phyloP scores from a whole-genome alignment of 176 grass and related monocot genomes.

The Musa itinerans region DNA sequence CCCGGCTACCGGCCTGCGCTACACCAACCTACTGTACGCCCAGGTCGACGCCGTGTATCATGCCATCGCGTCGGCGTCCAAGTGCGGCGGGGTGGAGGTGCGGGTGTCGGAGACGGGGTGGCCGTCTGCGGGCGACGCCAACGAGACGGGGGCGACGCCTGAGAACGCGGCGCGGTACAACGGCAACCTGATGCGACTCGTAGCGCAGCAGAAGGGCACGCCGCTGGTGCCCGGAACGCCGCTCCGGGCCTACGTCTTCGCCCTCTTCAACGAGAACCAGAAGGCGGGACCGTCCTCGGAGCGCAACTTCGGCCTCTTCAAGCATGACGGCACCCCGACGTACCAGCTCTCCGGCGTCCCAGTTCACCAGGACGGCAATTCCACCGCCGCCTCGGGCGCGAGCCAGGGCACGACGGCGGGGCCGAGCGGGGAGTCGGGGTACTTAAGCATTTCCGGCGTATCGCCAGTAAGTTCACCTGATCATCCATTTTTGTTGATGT shows the following conservation, averaged over 20 bases:
- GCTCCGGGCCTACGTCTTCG: conserved; percentile 53
- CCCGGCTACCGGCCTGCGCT: conserved; percentile 33
- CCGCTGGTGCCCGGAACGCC: conserved; percentile 45
- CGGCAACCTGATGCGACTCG: conserved; percentile 48
- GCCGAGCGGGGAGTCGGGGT: too few relatives aligned
- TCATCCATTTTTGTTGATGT: too few relatives aligned
- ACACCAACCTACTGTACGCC: conserved; percentile 50
- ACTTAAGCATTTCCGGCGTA: too few relatives aligned
- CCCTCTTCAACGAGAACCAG: conserved; percentile 77
- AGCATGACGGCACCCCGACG: conserved; percentile 47
- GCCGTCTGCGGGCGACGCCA: conserved; percentile 48
- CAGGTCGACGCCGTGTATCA: conserved; percentile 76
- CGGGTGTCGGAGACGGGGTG: conserved; percentile 68
- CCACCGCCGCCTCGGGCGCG: too few relatives aligned
- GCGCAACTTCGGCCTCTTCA: conserved; percentile 61
- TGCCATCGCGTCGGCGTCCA: conserved; percentile 35
- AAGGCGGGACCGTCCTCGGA: conserved; percentile 60
- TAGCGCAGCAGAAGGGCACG: conserved; percentile 54
- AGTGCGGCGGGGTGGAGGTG: conserved; percentile 37
- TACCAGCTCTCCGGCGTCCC: conserved; percentile 29
- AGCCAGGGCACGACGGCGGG: too few relatives aligned
- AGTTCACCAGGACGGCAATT: too few relatives aligned
- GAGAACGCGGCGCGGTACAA: conserved; percentile 59
- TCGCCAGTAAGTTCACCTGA: too few relatives aligned
- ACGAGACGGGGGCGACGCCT: conserved; percentile 41